phyloP scores from a whole-genome alignment of 495 filamentous ascomycete genomes.

The Barbatosphaeria neglecta region DNA sequence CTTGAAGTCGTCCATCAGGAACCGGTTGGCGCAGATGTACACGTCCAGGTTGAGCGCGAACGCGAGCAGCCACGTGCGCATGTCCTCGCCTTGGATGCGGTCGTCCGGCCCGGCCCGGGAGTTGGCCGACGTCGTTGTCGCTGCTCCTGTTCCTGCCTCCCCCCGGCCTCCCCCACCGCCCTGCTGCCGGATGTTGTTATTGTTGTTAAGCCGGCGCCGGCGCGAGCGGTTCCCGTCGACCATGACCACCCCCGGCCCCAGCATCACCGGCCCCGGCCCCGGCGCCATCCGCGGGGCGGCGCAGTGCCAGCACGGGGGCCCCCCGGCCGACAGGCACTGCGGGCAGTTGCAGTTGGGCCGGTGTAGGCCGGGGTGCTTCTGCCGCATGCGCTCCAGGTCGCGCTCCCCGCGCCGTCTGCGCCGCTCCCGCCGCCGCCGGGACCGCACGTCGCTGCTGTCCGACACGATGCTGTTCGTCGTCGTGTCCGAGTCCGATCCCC shows the following conservation, averaged over 20 bases:
- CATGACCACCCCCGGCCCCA: conserved; percentile 8
- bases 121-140: too few relatives aligned
- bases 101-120: too few relatives aligned
- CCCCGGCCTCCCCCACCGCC: too few relatives aligned
- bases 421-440: conserved; percentile 20
- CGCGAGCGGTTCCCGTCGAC: conserved; percentile 3
- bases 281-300: conserved; percentile 25
- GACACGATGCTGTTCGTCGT: conserved; percentile 15
- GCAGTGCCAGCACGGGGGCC: conserved; percentile 34
- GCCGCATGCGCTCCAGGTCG: conserved; percentile 23
- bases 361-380: conserved; percentile 29
- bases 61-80: conserved; percentile 32
- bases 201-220: conserved; percentile 9
- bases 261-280: conserved; percentile 11
- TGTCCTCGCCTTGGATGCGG: conserved; percentile 27
- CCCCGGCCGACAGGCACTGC: conserved; percentile 18
- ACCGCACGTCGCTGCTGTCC: conserved; percentile 19
- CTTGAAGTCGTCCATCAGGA: conserved; percentile 33
- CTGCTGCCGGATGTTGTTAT: too few relatives aligned
- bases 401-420: conserved; percentile 22
- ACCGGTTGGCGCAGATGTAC: conserved; percentile 34
- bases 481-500: conserved; percentile 22
- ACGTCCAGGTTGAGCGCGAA: conserved; percentile 33
- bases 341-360: conserved; percentile 30
- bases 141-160: too few relatives aligned